Evolutionary conservation across 2,329 filamentous ascomycete genomes (phyloP), one percentile per base, ranked within the genome.

Genomic region (Claviceps fusiformis): DNA sequence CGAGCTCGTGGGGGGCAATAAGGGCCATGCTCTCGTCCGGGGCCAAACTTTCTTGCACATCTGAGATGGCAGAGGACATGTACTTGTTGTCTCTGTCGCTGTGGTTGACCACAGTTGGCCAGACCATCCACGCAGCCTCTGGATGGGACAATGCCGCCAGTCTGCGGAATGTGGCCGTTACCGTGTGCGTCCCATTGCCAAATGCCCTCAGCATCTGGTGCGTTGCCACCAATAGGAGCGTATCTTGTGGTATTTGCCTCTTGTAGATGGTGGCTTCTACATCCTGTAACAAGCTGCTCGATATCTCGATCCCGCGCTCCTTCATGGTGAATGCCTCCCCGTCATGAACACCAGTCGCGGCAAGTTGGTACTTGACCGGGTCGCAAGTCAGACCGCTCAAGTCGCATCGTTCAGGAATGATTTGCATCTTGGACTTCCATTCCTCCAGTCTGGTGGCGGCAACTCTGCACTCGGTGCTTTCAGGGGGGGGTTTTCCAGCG

Each of bases 181-280:
- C 41, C 13, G 51, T 53, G 31, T 53, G 51, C 13, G 51, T 41
- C 15, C 51, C 51, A 29, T 53, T 46, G 27, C 51, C 51, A 7
- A 53, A 53, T 24, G n/a, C 41, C 29, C 24, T 47, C 15, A 53
- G 51, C 51, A 53, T 46, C 17, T 53, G 51, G 29, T 53, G 51
- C 27, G 31, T 19, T 15, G 51, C 51, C 27, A 53, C 15, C 17
- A 46, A 27, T n/a, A 53, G 41, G 10, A 53, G 39, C 51, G 31
- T 44, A 8, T 53, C 27, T 15, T 7, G 2, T 5, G 41, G 19
- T 13, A 53, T 46, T n/a, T 35, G 19, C n/a, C 27, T 45, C 41
- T 53, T 53, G 39, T n/a, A 17, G 13, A 24, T 31, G 27, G 51
- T 31, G 3, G 51, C 27, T 31, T 7, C 37, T 3, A 53, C 6